A percentile compares a stretch with the other conserved stretches of the same genome.
These are phyloP conservation scores for Aureobasidium sp. DNA, from an alignment of 2,329 filamentous ascomycete genomes.

Conservation along the genomic window DNA sequence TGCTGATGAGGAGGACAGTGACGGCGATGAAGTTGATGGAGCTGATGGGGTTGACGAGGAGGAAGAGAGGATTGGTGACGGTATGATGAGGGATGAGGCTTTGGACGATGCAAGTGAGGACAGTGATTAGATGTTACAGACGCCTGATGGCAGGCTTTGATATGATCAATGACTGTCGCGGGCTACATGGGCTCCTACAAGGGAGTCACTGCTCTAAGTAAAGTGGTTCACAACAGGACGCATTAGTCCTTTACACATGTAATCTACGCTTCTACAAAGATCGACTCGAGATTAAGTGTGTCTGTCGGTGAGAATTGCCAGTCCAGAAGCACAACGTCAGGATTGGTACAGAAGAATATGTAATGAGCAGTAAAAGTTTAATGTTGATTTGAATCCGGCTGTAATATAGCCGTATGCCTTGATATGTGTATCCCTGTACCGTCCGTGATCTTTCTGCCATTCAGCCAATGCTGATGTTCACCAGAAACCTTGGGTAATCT, in stretches of 20 bases:
- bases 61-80: conserved; percentile 68
- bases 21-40: conserved; percentile 55
- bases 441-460: neutral
- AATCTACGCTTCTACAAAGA: neutral
- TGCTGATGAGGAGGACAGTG: conserved; percentile 57
- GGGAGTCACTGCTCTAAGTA: neutral
- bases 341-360: too few species aligned
- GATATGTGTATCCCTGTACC: neutral
- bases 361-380: too few species aligned
- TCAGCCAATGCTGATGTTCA: neutral
- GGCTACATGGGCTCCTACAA: neutral
- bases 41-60: conserved; percentile 57
- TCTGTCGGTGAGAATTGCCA: too few species aligned
- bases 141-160: neutral
- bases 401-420: neutral
- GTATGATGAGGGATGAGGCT: conserved; percentile 34
- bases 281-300: too few species aligned
- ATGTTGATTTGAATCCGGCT: neutral
- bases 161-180: neutral
- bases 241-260: neutral
- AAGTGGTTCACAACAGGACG: neutral
- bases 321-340: too few species aligned
- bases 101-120: conserved; percentile 36
- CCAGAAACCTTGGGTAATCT: neutral
- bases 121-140: conserved; percentile 30